Conservation (phyloP, 2,329 filamentous ascomycete species). For the Rachicladosporium sp. region DNA sequence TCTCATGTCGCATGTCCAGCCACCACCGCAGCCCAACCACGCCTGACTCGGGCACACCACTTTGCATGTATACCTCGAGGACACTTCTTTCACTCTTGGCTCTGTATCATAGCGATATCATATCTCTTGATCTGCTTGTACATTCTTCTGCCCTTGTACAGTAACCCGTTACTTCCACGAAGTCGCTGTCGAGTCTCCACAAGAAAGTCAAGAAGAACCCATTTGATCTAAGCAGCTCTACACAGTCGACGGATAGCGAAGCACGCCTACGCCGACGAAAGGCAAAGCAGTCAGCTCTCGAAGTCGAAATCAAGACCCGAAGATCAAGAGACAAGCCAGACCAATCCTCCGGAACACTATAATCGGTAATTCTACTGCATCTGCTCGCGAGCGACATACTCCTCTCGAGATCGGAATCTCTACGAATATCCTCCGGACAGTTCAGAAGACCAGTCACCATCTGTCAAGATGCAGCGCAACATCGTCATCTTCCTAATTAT, state of each 20-base stretch:
- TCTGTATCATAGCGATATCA: background rate
- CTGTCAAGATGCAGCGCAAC: slow-evolving; percentile 36
- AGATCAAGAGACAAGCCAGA: background rate
- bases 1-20: slow-evolving; percentile 6
- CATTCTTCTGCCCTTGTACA: slow-evolving; percentile 2
- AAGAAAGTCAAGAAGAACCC: too few relatives aligned
- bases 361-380: too few relatives aligned
- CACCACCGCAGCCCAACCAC: slow-evolving; percentile 1
- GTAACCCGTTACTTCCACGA: background rate
- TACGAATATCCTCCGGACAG: slow-evolving; percentile 2
- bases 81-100: too few relatives aligned
- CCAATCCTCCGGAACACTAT: too few relatives aligned
- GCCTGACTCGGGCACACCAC: slow-evolving; percentile 3
- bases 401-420: slow-evolving; percentile 5
- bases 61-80: too few relatives aligned
- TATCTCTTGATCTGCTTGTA: slow-evolving; percentile 1
- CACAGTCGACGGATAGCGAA: too few relatives aligned
- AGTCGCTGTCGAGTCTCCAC: background rate
- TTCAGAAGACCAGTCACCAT: slow-evolving; percentile 1
- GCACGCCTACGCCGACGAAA: too few relatives aligned
- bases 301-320: background rate
- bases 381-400: background rate
- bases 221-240: too few relatives aligned
- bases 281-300: background rate
- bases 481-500: slow-evolving; percentile 42